These are phyloP conservation scores for Cordyceps fumosorosea DNA, from an alignment of 2,329 filamentous ascomycete genomes.

Conservation along the genomic window DNA sequence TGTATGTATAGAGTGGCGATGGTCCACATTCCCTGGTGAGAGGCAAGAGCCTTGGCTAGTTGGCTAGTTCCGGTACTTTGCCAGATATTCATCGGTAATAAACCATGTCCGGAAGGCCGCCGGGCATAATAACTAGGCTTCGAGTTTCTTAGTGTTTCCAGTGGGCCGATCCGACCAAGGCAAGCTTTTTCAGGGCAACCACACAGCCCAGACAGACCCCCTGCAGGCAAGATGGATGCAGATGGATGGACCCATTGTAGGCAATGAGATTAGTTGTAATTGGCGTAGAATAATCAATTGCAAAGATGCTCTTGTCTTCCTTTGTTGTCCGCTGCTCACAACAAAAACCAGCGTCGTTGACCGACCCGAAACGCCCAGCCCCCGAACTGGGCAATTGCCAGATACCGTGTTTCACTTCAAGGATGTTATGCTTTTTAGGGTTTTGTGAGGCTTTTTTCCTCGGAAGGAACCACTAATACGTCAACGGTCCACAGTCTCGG, in stretches of 20 bases:
- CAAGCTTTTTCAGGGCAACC: background rate
- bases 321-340: background rate
- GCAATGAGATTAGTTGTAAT: background rate
- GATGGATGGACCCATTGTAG: background rate
- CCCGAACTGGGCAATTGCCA: background rate
- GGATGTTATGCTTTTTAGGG: background rate
- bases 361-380: background rate
- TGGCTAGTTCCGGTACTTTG: slow-evolving; percentile 2
- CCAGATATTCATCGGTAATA: slow-evolving; percentile 4
- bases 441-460: slow-evolving; percentile 5
- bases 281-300: background rate
- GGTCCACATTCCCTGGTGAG: slow-evolving; percentile 2
- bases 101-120: background rate
- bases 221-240: background rate
- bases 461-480: slow-evolving; percentile 5
- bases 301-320: background rate
- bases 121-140: background rate
- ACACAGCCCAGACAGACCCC: too few relatives aligned
- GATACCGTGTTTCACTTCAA: background rate
- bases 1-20: background rate
- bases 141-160: background rate
- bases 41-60: background rate
- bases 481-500: slow-evolving; percentile 11
- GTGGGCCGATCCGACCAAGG: slow-evolving; percentile 7
- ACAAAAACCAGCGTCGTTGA: background rate